Conservation (phyloP, 805 yeast species). For the Lipomyces sp. region DNA sequence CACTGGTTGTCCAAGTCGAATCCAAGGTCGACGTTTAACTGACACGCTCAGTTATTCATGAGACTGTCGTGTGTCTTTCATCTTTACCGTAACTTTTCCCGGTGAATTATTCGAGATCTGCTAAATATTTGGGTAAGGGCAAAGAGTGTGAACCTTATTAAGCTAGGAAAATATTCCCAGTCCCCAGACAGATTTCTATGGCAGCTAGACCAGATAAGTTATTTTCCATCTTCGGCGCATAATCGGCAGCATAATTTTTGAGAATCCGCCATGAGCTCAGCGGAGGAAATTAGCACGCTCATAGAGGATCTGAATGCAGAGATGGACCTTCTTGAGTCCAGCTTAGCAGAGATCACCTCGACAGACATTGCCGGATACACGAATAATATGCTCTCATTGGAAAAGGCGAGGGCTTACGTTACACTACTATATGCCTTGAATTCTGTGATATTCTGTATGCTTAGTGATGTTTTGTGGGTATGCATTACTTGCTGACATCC, state of each 20-base stretch:
- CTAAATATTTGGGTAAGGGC: too few relatives aligned
- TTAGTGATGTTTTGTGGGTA: too few relatives aligned
- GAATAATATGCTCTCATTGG: slow-evolving; percentile 10
- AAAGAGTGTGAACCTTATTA: too few relatives aligned
- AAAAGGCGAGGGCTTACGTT: slow-evolving; percentile 20
- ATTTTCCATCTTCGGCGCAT: too few relatives aligned
- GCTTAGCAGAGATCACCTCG: neutral
- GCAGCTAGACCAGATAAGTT: too few relatives aligned
- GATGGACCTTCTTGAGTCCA: slow-evolving; percentile 10
- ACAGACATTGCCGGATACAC: slow-evolving; percentile 1
- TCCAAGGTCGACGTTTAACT: too few relatives aligned
- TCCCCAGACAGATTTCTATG: neutral
- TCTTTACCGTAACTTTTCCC: too few relatives aligned
- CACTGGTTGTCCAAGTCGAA: too few relatives aligned
- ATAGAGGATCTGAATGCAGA: slow-evolving; percentile 6
- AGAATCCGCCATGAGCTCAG: neutral
- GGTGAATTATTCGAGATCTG: too few relatives aligned
- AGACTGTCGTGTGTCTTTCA: too few relatives aligned
- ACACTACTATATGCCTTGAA: slow-evolving; percentile 20
- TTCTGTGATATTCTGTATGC: slow-evolving; percentile 20
- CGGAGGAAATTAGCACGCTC: slow-evolving; percentile 1
- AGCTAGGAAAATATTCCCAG: neutral
- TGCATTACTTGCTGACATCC: neutral
- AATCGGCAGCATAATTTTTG: too few relatives aligned
- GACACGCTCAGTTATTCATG: too few relatives aligned